A percentile compares a stretch with the other conserved stretches of the same genome.
Evolutionary conservation across 1,284 basidiomycete species (phyloP).

Genomic region (Sporisorium exsertum): DNA sequence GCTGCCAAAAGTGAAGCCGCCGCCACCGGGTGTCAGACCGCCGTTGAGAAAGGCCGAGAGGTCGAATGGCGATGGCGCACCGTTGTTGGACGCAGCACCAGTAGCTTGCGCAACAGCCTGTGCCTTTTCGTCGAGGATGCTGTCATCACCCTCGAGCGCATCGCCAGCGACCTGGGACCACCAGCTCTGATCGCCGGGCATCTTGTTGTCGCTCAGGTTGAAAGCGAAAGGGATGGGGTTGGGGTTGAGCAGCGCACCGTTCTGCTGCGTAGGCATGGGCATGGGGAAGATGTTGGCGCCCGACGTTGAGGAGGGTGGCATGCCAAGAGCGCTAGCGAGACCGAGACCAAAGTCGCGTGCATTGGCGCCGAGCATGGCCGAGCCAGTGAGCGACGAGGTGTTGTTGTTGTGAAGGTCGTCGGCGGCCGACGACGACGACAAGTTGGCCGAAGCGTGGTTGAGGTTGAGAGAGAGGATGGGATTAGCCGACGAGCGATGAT

Average conservation of each 20-base stretch:
- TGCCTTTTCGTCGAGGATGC: constrained; percentile 61
- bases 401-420: constrained; percentile 13
- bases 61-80: constrained; percentile 56
- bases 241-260: constrained; percentile 64
- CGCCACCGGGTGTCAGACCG: constrained; percentile 55
- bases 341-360: constrained; percentile 45
- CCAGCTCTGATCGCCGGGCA: constrained; percentile 58
- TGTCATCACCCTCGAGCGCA: constrained; percentile 49
- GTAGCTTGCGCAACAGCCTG: constrained; percentile 59
- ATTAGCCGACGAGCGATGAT: constrained; percentile 27
- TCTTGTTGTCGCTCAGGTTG: constrained; percentile 59
- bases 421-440: constrained; percentile 1
- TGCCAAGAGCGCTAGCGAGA: constrained; percentile 32
- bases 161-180: constrained; percentile 59
- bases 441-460: constrained; percentile 11
- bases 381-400: constrained; percentile 29
- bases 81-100: constrained; percentile 24
- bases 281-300: constrained; percentile 53
- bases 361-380: constrained; percentile 55
- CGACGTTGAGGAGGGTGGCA: constrained; percentile 27
- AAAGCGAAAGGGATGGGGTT: constrained; percentile 65
- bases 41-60: constrained; percentile 61
- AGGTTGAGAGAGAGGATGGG: constrained; percentile 51
- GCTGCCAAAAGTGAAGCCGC: constrained; percentile 41
- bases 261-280: constrained; percentile 61